Base-by-base conservation (phyloP, 768 basidiomycete species). In the Mycena indigotica region DNA sequence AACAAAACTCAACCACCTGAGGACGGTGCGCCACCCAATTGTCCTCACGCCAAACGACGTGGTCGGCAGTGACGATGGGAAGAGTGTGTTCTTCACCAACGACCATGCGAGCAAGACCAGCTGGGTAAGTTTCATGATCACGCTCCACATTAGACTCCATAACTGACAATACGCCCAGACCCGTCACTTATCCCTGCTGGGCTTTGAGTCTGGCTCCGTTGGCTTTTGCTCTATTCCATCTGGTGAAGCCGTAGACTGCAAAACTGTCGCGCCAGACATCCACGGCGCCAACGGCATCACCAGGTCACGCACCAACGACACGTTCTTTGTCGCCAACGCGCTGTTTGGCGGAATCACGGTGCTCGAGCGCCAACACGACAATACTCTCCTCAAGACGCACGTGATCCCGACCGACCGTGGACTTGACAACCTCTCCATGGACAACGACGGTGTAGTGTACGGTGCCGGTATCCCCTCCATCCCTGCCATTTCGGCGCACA, bases 11-110 rank as follows among this genome's bases (percentile, higher is more conserved):
- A 74, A 69, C 4, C 82, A 89, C 64, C 67, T 90, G 24, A 76
- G 69, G 57, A 90, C 90, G 3, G 71, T 90, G 19, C 70, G 78
- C 30, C 79, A 86, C 65, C 73, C 79, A 5, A 68, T 81, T 12
- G 77, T 91, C 23, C 38, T 79, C 12, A 83, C 87, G 4, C 90
- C 90, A 2, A 91, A 91, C 65, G 89, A 90, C 65, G 53, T 91
- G 15, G 80, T 84, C n/a, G 88, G 89, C 26, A 79, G 76, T 28
- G 67, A 81, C 2, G 85, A 89, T 60, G 87, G 87, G 25, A 74
- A 80, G 57, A 82, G 80, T 35, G 84, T 91, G 56, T 84, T 83
- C 67, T 82, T 90, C 66, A 87, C 88, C 28, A 92, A 91, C 63
- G 87, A 89, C 57, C 77, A 84, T 59, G 74, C 75, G 19, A 65